Percentiles rank a stretch among this genome's conserved stretches.
These are phyloP conservation scores for Vitis hybrid DNA, from an alignment of 177 flowering plant genomes.

Conservation along the genomic window DNA sequence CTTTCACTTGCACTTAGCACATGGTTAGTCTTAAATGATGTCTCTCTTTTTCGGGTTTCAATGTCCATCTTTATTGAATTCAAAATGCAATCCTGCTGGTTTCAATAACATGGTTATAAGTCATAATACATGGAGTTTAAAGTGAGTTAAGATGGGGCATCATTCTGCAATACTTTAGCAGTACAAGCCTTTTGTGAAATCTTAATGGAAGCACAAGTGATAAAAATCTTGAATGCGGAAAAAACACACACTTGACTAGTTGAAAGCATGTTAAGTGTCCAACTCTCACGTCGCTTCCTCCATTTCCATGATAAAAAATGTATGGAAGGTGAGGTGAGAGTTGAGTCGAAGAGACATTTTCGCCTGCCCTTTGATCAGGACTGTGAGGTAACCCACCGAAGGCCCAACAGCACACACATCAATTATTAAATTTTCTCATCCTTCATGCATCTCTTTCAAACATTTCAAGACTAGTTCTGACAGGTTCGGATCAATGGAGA, in stretches of 20 bases:
- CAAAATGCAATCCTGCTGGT: not conserved
- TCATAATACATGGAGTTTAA: too few relatives aligned
- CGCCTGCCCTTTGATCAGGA: not conserved
- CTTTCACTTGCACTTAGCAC: constrained; percentile 4
- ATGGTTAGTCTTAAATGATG: constrained; percentile 6
- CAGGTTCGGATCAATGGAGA: constrained; percentile 6
- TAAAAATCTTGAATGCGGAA: too few relatives aligned
- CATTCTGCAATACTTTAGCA: too few relatives aligned
- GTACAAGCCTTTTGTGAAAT: too few relatives aligned
- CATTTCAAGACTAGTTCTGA: constrained; percentile 9
- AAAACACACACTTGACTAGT: too few relatives aligned
- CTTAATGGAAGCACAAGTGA: too few relatives aligned
- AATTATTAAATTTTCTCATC: constrained; percentile 8
- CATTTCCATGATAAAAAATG: not conserved
- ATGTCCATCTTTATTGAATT: not conserved
- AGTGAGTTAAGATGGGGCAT: too few relatives aligned
- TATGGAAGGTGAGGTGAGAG: not conserved
- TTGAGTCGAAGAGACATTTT: not conserved
- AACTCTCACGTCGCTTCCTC: not conserved
- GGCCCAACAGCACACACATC: not conserved
- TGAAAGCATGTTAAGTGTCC: too few relatives aligned
- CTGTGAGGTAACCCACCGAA: not conserved
- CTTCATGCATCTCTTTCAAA: constrained; percentile 18
- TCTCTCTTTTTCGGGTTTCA: not conserved
- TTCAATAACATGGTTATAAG: not conserved